A percentile compares a stretch with the other conserved stretches of the same genome.
phyloP scores from a whole-genome alignment of 31 red algal species.

The Odonthalia washingtoniensis region DNA sequence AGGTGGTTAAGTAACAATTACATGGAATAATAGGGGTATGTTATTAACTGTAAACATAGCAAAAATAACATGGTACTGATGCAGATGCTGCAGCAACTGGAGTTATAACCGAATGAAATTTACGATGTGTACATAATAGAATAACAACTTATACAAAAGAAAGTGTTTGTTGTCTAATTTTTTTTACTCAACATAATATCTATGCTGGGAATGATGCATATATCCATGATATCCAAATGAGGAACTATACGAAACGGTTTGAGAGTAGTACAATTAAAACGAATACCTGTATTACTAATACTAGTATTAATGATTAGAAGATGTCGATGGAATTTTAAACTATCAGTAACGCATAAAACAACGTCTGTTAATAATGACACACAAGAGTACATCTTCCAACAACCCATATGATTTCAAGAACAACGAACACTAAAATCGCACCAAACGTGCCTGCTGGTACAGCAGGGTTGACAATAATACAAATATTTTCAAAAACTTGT shows the following conservation, averaged over 20 bases:
- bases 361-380: constrained; percentile 84
- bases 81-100: too few species aligned
- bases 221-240: constrained; percentile 74
- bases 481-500: constrained; percentile 45
- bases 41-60: too few species aligned
- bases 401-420: constrained; percentile 17
- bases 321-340: constrained; percentile 67
- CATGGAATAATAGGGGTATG: too few species aligned
- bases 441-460: constrained; percentile 50
- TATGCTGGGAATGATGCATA: constrained; percentile 58
- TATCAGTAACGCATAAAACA: constrained; percentile 71
- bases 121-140: too few species aligned
- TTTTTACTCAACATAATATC: too few species aligned
- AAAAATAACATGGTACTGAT: too few species aligned
- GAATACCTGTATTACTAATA: too few species aligned
- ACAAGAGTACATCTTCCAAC: constrained; percentile 73
- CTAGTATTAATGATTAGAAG: constrained; percentile 16
- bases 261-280: constrained; percentile 14
- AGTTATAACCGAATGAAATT: too few species aligned
- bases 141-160: too few species aligned
- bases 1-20: too few species aligned
- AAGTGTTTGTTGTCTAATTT: constrained; percentile 36
- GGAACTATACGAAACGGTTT: constrained; percentile 30
- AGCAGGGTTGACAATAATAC: constrained; percentile 72
- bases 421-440: constrained; percentile 41